Evolutionary conservation across 2,329 filamentous ascomycete species (phyloP).

Genomic region (Lachnellula hyalina): DNA sequence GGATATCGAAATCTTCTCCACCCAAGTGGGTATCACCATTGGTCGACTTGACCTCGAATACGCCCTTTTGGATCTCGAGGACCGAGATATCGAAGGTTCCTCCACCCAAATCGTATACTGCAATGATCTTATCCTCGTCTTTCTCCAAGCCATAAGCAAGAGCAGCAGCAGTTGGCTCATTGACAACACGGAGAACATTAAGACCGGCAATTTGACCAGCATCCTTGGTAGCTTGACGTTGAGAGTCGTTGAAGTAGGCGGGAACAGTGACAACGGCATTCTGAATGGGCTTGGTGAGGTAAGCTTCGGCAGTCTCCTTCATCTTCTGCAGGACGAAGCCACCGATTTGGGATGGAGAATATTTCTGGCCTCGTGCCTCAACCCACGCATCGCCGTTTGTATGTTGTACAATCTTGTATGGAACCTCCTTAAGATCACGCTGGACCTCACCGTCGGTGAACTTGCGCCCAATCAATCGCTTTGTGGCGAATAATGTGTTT

Average conservation of each 20-base stretch:
- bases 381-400: conserved; percentile 96
- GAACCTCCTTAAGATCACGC: conserved; percentile 94
- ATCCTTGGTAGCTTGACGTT: conserved; percentile 97
- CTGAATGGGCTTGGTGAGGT: conserved; percentile 84
- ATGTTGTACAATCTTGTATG: conserved; percentile 98
- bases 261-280: conserved; percentile 96
- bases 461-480: conserved; percentile 97
- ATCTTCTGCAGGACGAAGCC: conserved; percentile 96
- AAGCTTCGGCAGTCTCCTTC: conserved; percentile 97
- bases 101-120: conserved; percentile 96
- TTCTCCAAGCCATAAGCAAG: conserved; percentile 96
- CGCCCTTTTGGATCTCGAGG: conserved; percentile 93
- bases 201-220: conserved; percentile 93
- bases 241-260: conserved; percentile 98
- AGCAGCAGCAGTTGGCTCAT: conserved; percentile 94
- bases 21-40: conserved; percentile 98
- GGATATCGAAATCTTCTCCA: conserved; percentile 97
- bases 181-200: conserved; percentile 95
- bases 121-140: conserved; percentile 81
- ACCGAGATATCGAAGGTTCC: conserved; percentile 99
- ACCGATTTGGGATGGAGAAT: conserved; percentile 97
- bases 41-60: conserved; percentile 98
- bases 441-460: conserved; percentile 92
- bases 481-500: conserved; percentile 97
- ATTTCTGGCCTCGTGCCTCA: conserved; percentile 86